A percentile compares a stretch with the other conserved stretches of the same genome.
phyloP scores from a whole-genome alignment of 2,329 filamentous ascomycete species.

The Talaromyces verruculosus region DNA sequence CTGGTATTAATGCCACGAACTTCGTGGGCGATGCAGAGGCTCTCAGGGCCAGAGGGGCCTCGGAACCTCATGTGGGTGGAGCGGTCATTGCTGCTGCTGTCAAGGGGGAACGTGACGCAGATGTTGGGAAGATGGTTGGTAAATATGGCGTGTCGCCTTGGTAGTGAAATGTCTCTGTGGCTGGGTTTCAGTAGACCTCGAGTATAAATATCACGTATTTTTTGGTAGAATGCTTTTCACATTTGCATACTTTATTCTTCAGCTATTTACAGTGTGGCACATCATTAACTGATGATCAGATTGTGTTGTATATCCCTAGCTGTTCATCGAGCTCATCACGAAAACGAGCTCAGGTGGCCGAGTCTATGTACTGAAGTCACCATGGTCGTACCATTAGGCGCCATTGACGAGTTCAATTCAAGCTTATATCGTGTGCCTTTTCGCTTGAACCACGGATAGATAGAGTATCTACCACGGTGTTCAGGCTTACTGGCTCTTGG shows the following conservation, averaged over 20 bases:
- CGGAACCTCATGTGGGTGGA: slow-evolving; percentile 33
- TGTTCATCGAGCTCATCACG: not conserved
- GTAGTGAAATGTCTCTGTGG: slow-evolving; percentile 12
- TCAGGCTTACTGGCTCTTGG: slow-evolving; percentile 27
- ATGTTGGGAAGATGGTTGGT: slow-evolving; percentile 42
- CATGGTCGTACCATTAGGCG: not conserved
- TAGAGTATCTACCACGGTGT: not conserved
- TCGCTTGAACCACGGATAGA: not conserved
- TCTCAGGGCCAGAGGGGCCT: slow-evolving; percentile 22
- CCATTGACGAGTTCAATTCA: not conserved
- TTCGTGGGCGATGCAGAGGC: slow-evolving; percentile 22
- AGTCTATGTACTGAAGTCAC: not conserved
- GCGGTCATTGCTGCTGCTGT: slow-evolving; percentile 43
- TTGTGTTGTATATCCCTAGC: not conserved
- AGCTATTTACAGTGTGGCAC: not conserved
- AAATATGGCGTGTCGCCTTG: slow-evolving; percentile 22
- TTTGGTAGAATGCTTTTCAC: not conserved
- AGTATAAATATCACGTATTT: not conserved
- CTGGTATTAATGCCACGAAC: slow-evolving; percentile 49
- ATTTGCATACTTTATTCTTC: not conserved
- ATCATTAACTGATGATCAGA: not conserved
- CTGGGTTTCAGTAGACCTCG: not conserved
- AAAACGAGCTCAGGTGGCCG: not conserved
- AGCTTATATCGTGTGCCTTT: not conserved
- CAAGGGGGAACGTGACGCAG: slow-evolving; percentile 43